These are phyloP conservation scores for Lasiosphaeria miniovina DNA, from an alignment of 495 filamentous ascomycete genomes.

Conservation along the genomic window DNA sequence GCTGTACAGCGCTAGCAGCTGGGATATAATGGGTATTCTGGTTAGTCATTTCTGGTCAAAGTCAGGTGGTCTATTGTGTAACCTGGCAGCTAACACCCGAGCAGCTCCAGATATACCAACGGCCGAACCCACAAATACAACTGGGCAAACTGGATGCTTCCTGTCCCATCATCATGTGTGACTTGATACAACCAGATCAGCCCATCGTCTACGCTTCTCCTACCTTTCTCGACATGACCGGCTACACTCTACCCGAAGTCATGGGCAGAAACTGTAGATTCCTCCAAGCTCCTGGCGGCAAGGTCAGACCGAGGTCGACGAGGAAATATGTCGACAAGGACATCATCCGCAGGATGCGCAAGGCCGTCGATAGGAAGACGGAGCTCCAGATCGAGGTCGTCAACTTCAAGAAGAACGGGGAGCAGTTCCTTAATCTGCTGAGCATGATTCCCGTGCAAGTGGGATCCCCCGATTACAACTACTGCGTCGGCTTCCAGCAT, in stretches of 20 bases:
- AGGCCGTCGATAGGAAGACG: constrained; percentile 34
- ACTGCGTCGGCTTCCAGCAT: constrained; percentile 45
- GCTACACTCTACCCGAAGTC: constrained; percentile 41
- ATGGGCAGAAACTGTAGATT: constrained; percentile 54
- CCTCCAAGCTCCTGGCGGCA: constrained; percentile 43
- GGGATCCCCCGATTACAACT: constrained; percentile 18
- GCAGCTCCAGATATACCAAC: constrained; percentile 38
- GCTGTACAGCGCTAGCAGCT: constrained; percentile 45
- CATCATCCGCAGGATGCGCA: constrained; percentile 36
- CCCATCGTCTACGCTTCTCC: constrained; percentile 51
- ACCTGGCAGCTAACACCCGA: background rate
- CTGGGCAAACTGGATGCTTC: constrained; percentile 47
- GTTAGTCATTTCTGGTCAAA: constrained; percentile 26
- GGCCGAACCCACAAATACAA: constrained; percentile 44
- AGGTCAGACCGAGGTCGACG: constrained; percentile 26
- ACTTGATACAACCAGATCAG: constrained; percentile 39
- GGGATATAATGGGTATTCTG: constrained; percentile 48
- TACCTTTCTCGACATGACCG: constrained; percentile 42
- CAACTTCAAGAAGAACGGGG: constrained; percentile 50
- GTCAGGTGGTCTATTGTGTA: background rate
- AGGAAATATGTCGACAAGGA: constrained; percentile 37
- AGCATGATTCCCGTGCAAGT: constrained; percentile 45
- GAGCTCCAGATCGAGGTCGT: constrained; percentile 44
- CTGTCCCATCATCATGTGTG: constrained; percentile 49
- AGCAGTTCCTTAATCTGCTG: constrained; percentile 44